These are phyloP conservation scores for Hyaloscypha hepaticicola DNA, from an alignment of 495 filamentous ascomycete genomes.

Conservation along the genomic window DNA sequence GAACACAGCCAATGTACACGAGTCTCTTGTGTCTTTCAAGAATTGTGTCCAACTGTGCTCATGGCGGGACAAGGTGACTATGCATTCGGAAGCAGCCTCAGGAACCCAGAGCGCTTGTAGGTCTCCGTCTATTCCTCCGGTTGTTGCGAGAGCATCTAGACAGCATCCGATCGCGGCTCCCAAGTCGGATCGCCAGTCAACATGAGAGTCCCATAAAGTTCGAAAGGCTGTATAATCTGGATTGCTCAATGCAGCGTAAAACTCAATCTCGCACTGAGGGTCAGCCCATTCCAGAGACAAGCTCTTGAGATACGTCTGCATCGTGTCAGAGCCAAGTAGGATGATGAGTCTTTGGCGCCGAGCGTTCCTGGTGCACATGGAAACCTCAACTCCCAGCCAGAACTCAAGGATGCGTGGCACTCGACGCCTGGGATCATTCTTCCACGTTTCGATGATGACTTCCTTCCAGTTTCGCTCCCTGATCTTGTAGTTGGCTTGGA, in stretches of 20 bases:
- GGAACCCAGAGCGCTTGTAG: conserved; percentile 17
- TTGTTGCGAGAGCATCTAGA: conserved; percentile 15
- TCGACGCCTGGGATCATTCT: conserved; percentile 5
- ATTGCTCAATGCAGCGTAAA: neutral
- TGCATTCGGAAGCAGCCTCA: neutral
- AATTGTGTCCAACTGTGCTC: conserved; percentile 24
- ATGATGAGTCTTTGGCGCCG: conserved; percentile 7
- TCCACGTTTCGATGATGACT: conserved; percentile 18
- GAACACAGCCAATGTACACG: conserved; percentile 15
- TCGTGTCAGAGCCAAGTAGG: conserved; percentile 17
- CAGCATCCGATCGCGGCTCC: conserved; percentile 17
- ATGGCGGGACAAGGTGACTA: conserved; percentile 13
- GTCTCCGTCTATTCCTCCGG: conserved; percentile 13
- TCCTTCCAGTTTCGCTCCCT: neutral
- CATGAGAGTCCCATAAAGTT: conserved; percentile 11
- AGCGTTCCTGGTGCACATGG: conserved; percentile 18
- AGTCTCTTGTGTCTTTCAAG: conserved; percentile 17
- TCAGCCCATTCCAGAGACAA: conserved; percentile 12
- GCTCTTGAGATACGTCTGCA: conserved; percentile 15
- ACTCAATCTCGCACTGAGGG: neutral
- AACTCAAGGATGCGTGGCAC: conserved; percentile 1
- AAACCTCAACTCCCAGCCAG: conserved; percentile 14
- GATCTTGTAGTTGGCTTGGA: no score
- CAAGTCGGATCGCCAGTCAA: neutral
- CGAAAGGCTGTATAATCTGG: neutral